phyloP scores from a whole-genome alignment of 2,329 filamentous ascomycete genomes.

The Fusarium metavorans region DNA sequence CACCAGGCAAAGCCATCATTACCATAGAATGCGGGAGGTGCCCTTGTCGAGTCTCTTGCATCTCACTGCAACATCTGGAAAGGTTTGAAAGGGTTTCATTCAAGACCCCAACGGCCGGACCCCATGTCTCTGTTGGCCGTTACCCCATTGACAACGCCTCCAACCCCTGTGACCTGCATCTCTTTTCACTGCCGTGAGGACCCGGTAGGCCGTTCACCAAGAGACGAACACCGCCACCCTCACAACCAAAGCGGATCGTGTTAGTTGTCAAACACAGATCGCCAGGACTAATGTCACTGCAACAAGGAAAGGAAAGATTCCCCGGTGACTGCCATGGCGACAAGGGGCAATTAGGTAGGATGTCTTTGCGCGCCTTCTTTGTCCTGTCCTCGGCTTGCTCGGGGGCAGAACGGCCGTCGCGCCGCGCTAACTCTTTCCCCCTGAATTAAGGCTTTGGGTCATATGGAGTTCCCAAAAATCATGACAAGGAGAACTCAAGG shows the following conservation, averaged over 20 bases:
- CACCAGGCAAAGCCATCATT: background rate
- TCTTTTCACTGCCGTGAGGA: background rate
- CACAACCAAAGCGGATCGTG: background rate
- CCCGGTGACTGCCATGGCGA: background rate
- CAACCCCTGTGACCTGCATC: background rate
- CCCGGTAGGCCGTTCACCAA: background rate
- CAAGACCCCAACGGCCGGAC: background rate
- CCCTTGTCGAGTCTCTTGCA: background rate
- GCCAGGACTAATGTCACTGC: background rate
- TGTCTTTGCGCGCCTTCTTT: background rate
- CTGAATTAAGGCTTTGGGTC: background rate
- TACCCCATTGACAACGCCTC: background rate
- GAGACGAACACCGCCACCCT: background rate
- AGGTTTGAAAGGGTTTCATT: background rate
- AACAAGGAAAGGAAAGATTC: background rate
- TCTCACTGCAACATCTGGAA: background rate
- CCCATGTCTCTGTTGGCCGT: background rate
- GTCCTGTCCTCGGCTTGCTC: background rate
- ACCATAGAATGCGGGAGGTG: background rate
- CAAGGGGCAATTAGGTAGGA: background rate
- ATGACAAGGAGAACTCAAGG: background rate
- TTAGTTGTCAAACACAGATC: background rate
- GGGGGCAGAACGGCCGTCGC: background rate
- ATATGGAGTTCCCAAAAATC: background rate
- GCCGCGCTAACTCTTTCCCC: background rate